phyloP scores from a whole-genome alignment of 2,329 filamentous ascomycete genomes.

The Paraphoma sp. region DNA sequence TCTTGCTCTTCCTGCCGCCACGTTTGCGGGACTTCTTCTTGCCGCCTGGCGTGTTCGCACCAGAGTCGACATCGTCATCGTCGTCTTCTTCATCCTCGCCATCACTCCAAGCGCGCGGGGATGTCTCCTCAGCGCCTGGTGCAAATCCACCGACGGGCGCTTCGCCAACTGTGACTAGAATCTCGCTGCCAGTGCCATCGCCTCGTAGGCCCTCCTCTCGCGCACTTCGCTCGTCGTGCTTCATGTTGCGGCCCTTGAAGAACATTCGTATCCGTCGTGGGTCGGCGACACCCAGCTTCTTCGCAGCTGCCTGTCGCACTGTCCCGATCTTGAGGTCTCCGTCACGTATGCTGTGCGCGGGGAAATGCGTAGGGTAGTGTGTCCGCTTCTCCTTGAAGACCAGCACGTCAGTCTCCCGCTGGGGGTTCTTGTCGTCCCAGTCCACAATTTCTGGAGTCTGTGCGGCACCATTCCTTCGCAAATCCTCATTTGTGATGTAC shows the following conservation, averaged over 20 bases:
- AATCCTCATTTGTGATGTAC: slow-evolving; percentile 81
- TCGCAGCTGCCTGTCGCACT: slow-evolving; percentile 70
- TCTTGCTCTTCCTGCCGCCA: slow-evolving; percentile 53
- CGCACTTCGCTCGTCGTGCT: slow-evolving; percentile 65
- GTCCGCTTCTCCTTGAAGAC: slow-evolving; percentile 72
- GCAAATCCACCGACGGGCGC: slow-evolving; percentile 50
- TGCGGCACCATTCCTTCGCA: slow-evolving; percentile 57
- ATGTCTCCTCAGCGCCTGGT: slow-evolving; percentile 45
- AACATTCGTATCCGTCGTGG: slow-evolving; percentile 68
- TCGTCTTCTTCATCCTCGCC: slow-evolving; percentile 51
- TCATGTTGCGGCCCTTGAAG: slow-evolving; percentile 76
- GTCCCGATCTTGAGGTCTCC: slow-evolving; percentile 72
- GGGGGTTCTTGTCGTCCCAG: slow-evolving; percentile 47
- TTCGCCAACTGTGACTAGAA: slow-evolving; percentile 65
- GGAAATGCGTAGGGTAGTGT: slow-evolving; percentile 74
- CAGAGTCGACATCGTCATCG: slow-evolving; percentile 34
- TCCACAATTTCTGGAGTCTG: slow-evolving; percentile 47
- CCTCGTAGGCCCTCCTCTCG: slow-evolving; percentile 64
- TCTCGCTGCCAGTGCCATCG: slow-evolving; percentile 65
- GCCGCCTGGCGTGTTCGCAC: slow-evolving; percentile 28
- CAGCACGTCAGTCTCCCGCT: slow-evolving; percentile 71
- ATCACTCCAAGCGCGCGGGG: slow-evolving; percentile 34
- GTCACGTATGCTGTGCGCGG: slow-evolving; percentile 76
- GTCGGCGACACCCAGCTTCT: slow-evolving; percentile 69
- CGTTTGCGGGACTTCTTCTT: slow-evolving; percentile 45